These are phyloP conservation scores for Amanita rubescens DNA, from an alignment of 768 basidiomycete genomes.

Conservation along the genomic window DNA sequence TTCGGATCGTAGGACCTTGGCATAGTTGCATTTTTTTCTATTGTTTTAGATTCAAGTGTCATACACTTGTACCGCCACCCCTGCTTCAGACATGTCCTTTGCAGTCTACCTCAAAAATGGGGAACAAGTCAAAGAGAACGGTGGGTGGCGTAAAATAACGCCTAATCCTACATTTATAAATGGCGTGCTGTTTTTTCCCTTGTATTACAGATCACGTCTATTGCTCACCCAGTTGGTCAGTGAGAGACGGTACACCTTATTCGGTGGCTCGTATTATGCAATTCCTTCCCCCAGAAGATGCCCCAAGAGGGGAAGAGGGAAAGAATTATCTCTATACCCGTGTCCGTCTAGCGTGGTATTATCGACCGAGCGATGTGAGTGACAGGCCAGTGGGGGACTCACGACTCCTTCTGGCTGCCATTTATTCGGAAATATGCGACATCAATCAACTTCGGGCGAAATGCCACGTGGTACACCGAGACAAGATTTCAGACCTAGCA, in stretches of 20 bases:
- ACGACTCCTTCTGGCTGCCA: slow-evolving; percentile 87
- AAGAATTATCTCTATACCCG: slow-evolving; percentile 69
- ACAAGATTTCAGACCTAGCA: slow-evolving; percentile 89
- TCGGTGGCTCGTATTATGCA: slow-evolving; percentile 96
- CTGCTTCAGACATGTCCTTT: slow-evolving; percentile 28
- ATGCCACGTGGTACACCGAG: slow-evolving; percentile 91
- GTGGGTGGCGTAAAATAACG: slow-evolving; percentile 37
- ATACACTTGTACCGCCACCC: slow-evolving; percentile 10
- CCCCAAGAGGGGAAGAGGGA: slow-evolving; percentile 56
- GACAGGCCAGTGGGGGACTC: slow-evolving; percentile 88
- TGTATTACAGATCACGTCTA: slow-evolving; percentile 81
- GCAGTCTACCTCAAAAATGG: slow-evolving; percentile 72
- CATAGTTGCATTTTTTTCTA: slow-evolving; percentile 21
- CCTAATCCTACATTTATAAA: slow-evolving; percentile 7
- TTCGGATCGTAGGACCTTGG: slow-evolving; percentile 15
- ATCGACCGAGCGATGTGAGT: slow-evolving; percentile 92
- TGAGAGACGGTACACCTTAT: slow-evolving; percentile 92
- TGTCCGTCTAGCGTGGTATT: slow-evolving; percentile 92
- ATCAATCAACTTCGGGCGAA: slow-evolving; percentile 87
- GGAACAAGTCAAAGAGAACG: slow-evolving; percentile 80
- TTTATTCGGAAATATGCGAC: slow-evolving; percentile 95
- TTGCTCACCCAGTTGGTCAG: slow-evolving; percentile 87
- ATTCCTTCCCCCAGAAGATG: slow-evolving; percentile 78
- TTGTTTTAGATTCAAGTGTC: slow-evolving; percentile 16
- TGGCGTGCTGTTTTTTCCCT: slow-evolving; percentile 28